Evolutionary conservation across 2,329 filamentous ascomycete species (phyloP).

Genomic region (Neofusicoccum ribis): DNA sequence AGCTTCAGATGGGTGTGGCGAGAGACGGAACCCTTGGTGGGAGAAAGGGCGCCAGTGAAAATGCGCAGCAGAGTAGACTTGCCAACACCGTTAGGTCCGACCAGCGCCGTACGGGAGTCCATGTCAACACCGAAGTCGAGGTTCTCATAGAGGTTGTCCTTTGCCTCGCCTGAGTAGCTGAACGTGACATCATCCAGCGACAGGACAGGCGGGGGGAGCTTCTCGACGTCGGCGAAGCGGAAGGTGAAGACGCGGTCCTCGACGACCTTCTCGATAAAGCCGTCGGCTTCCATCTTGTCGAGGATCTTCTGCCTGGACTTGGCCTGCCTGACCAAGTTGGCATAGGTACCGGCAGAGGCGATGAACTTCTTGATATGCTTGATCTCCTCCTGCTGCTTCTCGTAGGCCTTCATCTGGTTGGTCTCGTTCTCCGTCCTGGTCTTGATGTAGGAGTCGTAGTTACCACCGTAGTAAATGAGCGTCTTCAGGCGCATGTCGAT

Average conservation of each 20-base stretch:
- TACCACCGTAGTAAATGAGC: slow-evolving; percentile 98
- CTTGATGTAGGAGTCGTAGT: slow-evolving; percentile 97
- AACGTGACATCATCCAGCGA: slow-evolving; percentile 98
- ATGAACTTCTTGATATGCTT: slow-evolving; percentile 99
- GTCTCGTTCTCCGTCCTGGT: slow-evolving; percentile 89
- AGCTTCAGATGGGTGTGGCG: slow-evolving; percentile 98
- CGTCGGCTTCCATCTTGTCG: slow-evolving; percentile 99
- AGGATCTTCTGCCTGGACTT: slow-evolving; percentile 99
- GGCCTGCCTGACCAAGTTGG: slow-evolving; percentile 97
- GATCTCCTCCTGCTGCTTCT: slow-evolving; percentile 99
- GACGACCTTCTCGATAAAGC: slow-evolving; percentile 89
- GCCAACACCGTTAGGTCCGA: slow-evolving; percentile 98
- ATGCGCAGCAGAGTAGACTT: slow-evolving; percentile 95
- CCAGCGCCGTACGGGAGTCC: slow-evolving; percentile 95
- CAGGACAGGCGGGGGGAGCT: slow-evolving; percentile 95
- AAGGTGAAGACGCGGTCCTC: slow-evolving; percentile 91
- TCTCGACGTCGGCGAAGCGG: slow-evolving; percentile 97
- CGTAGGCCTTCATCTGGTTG: slow-evolving; percentile 98
- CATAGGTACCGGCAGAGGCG: slow-evolving; percentile 97
- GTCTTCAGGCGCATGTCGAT: slow-evolving; percentile 92
- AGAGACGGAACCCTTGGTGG: slow-evolving; percentile 77
- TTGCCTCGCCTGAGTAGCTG: slow-evolving; percentile 86
- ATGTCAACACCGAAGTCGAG: slow-evolving; percentile 99
- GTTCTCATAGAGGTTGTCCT: slow-evolving; percentile 94
- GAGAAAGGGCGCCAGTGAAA: slow-evolving; percentile 93